Conservation (phyloP, 2,329 filamentous ascomycete genomes). For the Myriosclerotinia curreyana region DNA sequence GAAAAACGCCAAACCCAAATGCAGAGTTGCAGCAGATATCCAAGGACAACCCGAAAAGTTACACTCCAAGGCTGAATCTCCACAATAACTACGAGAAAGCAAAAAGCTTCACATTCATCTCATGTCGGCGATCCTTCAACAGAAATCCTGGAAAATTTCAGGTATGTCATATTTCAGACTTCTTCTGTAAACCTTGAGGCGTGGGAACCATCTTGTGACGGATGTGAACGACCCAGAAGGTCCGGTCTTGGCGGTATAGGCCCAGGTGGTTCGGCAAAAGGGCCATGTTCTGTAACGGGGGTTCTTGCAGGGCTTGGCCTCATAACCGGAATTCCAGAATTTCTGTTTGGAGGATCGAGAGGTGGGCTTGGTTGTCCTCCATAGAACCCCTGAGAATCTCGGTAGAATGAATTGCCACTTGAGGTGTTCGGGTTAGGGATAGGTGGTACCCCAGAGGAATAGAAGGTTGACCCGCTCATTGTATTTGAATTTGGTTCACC, state of each 20-base stretch:
- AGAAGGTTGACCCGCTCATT: conserved; percentile 52
- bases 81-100: conserved; percentile 31
- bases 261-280: conserved; percentile 38
- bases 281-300: conserved; percentile 55
- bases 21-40: conserved; percentile 23
- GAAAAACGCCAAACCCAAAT: conserved; percentile 32
- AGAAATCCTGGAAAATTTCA: conserved; percentile 26
- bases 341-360: conserved; percentile 40
- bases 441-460: conserved; percentile 35
- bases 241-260: conserved; percentile 34
- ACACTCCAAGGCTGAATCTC: conserved; percentile 5
- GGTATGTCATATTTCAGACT: conserved; percentile 39
- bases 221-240: conserved; percentile 44
- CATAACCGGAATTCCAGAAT: conserved; percentile 59
- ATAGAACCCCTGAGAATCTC: conserved; percentile 50
- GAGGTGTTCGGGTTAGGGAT: conserved; percentile 39
- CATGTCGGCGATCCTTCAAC: conserved; percentile 24
- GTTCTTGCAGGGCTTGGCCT: conserved; percentile 64
- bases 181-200: conserved; percentile 48
- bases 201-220: conserved; percentile 46
- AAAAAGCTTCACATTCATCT: conserved; percentile 31
- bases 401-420: conserved; percentile 53
- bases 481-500: conserved; percentile 41
- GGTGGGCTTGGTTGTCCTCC: conserved; percentile 33
- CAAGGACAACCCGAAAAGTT: conserved; percentile 23